Evolutionary conservation across 164 flowering plant species (phyloP).

Genomic region (Tinospora cordifolia): DNA sequence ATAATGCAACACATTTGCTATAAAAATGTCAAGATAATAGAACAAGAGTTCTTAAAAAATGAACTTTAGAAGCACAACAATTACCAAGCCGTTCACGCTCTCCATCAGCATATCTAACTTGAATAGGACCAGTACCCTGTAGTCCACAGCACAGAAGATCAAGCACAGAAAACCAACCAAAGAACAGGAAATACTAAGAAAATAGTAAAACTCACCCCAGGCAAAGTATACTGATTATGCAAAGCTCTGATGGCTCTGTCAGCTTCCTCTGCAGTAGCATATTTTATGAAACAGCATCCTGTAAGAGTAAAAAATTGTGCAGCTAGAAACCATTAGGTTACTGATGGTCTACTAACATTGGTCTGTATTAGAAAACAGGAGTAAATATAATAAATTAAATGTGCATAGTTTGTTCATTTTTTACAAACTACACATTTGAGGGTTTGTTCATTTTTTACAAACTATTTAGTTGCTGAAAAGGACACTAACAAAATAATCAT

Average conservation of each 20-base stretch:
- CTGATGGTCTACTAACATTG: constrained; percentile 9
- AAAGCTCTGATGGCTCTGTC: constrained; percentile 84
- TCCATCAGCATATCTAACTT: constrained; percentile 98
- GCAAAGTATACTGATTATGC: constrained; percentile 82
- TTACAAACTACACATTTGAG: not conserved
- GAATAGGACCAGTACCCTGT: constrained; percentile 88
- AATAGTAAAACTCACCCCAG: constrained; percentile 62
- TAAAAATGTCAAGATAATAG: not conserved
- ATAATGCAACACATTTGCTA: not conserved
- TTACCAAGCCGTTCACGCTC: constrained; percentile 95
- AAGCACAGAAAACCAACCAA: not conserved
- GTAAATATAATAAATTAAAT: not conserved
- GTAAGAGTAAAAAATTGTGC: constrained; percentile 36
- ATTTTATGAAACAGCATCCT: constrained; percentile 98
- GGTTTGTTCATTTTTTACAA: not conserved
- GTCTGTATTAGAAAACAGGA: not conserved
- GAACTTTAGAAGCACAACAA: constrained; percentile 1
- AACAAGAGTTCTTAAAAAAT: not conserved
- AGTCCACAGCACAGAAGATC: constrained; percentile 14
- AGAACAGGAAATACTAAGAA: not conserved
- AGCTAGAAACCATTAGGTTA: constrained; percentile 21
- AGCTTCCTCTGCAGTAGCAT: constrained; percentile 86
- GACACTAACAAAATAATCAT: not conserved
- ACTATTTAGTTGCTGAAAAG: not conserved
- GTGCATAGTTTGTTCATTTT: not conserved